phyloP scores from a whole-genome alignment of 2,329 filamentous ascomycete genomes.

The Aureobasidium sp. region DNA sequence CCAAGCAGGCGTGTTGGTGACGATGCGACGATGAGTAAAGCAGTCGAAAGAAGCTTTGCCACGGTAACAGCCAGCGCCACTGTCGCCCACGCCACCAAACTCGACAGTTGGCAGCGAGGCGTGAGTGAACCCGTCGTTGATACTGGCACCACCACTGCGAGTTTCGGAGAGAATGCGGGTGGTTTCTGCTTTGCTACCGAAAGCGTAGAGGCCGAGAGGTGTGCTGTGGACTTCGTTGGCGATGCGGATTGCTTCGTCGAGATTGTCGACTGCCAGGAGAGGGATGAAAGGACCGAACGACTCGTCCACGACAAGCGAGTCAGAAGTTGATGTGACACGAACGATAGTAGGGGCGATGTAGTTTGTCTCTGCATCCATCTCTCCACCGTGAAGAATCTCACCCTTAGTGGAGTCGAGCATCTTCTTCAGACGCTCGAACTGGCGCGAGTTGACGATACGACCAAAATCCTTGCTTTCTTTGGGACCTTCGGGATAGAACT shows the following conservation, averaged over 20 bases:
- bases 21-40: slow-evolving; percentile 56
- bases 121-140: slow-evolving; percentile 60
- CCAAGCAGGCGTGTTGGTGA: slow-evolving; percentile 60
- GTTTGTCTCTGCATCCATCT: slow-evolving; percentile 68
- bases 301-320: slow-evolving; percentile 74
- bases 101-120: slow-evolving; percentile 62
- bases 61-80: slow-evolving; percentile 69
- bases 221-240: slow-evolving; percentile 77
- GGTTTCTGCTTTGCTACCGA: slow-evolving; percentile 74
- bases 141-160: slow-evolving; percentile 44
- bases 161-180: slow-evolving; percentile 50
- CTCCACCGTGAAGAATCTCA: slow-evolving; percentile 80
- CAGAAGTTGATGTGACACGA: slow-evolving; percentile 66
- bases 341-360: slow-evolving; percentile 93
- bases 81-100: slow-evolving; percentile 79
- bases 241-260: slow-evolving; percentile 80
- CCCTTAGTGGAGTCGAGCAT: slow-evolving; percentile 83
- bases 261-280: slow-evolving; percentile 66
- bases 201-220: slow-evolving; percentile 76
- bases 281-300: slow-evolving; percentile 90
- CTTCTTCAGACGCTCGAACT: slow-evolving; percentile 77
- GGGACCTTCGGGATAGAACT: slow-evolving; percentile 79
- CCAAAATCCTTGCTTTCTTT: slow-evolving; percentile 70
- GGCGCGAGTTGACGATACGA: slow-evolving; percentile 70
- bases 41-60: slow-evolving; percentile 66